Base-by-base conservation (phyloP, 1,284 basidiomycete genomes). In the Lentinula novae-zelandiae region DNA sequence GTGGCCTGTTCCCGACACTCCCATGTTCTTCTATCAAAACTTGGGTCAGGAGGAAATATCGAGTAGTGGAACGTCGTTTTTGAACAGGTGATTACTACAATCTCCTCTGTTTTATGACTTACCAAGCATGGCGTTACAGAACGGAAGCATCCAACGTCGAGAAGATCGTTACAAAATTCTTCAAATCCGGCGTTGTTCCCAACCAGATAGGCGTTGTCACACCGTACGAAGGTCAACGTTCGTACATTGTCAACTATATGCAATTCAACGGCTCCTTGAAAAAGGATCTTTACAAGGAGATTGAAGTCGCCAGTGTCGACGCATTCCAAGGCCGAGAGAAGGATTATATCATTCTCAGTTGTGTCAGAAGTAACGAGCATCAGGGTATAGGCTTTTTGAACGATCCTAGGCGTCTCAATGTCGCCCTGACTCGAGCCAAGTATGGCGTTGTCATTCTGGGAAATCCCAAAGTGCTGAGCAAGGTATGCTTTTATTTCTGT, bases 1-100 rank as follows among this genome's bases (percentile, higher is more conserved):
- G 1, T 99, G 97, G 97, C 97, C 97, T 3, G 87, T 94, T 38
- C 90, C 93, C n/a, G 93, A 95, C 68, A 95, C 94, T 6, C 97
- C 97, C 17, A 99, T 99, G 96, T 97, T 98, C 81, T 99, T 99
- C 81, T 98, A 98, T 77, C 96, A 98, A 81, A 99, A 99, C 71
- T 76, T 99, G 52, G 97, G 97, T 0, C 97, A 98, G 68, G 97
- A 99, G 73, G 97, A 99, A 74, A 99, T 99, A 65, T 98, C 96
- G 27, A 95, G 93, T 60, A 96, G 93, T 71, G 97, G 97, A 53
- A 99, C 97, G 0, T 98, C 96, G 7, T 99, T 98, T 84, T 82
- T 99, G 68, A 99, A 99, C 74, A 86, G 90, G 89, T 87, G 22
- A 20, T 3, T 46, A n/a, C n/a, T 22, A 12, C 9, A 9, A 42